These are phyloP conservation scores for Saturnispora besseyi DNA, from an alignment of 805 yeast genomes.

Conservation along the genomic window DNA sequence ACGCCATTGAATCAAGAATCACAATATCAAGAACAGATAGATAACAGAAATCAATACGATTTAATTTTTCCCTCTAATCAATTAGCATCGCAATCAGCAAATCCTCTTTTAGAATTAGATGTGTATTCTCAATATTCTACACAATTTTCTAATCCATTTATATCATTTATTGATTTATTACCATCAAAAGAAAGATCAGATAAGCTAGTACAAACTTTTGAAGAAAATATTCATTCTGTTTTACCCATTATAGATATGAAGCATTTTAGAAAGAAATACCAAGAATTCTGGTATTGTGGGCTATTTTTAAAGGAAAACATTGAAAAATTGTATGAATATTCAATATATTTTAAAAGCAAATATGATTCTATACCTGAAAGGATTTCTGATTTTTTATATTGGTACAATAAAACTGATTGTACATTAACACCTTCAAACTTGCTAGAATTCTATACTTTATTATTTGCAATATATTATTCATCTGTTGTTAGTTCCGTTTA, in stretches of 20 bases:
- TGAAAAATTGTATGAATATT: conserved; percentile 16
- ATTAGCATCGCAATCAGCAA: not conserved
- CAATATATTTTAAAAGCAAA: conserved; percentile 9
- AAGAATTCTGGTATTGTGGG: conserved; percentile 39
- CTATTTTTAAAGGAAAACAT: conserved; percentile 18
- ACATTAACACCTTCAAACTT: conserved; percentile 15
- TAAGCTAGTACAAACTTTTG: conserved; percentile 39
- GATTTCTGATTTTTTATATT: conserved; percentile 28
- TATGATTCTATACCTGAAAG: conserved; percentile 11
- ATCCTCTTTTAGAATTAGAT: not conserved
- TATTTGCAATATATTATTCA: conserved; percentile 18
- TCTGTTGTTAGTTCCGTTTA: conserved; percentile 13
- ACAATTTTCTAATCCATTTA: conserved; percentile 22
- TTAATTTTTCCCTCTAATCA: not conserved
- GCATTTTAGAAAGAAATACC: conserved; percentile 33
- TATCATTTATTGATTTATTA: conserved; percentile 23
- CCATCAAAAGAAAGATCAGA: conserved; percentile 43
- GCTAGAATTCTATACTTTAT: conserved; percentile 16
- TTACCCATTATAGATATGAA: conserved; percentile 45
- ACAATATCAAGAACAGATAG: not conserved
- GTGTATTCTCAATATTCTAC: conserved; percentile 4
- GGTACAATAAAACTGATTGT: conserved; percentile 34
- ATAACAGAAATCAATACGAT: not conserved
- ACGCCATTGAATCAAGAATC: not conserved
- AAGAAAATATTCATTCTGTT: conserved; percentile 44